These are phyloP conservation scores for Codiaeum variegatum DNA, from an alignment of 441 rosid genomes.

Conservation along the genomic window DNA sequence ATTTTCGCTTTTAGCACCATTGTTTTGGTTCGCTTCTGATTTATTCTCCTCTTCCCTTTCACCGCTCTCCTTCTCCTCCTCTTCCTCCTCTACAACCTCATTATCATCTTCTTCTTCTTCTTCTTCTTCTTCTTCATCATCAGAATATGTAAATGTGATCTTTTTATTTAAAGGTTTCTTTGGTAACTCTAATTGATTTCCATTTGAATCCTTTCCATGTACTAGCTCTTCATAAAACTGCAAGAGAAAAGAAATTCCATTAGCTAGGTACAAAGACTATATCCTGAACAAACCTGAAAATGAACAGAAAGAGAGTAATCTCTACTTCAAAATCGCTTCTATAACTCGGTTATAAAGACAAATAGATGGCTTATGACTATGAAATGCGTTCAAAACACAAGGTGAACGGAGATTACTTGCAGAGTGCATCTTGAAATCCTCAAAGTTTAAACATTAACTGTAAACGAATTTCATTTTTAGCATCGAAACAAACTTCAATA, in stretches of 20 bases:
- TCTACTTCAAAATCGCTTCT: not conserved
- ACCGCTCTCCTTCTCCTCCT: slow-evolving; percentile 27
- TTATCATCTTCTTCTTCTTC: slow-evolving; percentile 24
- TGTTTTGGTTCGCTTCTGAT: slow-evolving; percentile 24
- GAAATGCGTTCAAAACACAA: too few species aligned
- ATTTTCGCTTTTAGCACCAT: slow-evolving; percentile 29
- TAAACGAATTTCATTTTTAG: not conserved
- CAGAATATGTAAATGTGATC: slow-evolving; percentile 68
- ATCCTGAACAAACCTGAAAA: slow-evolving; percentile 3
- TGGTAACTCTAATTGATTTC: slow-evolving; percentile 31
- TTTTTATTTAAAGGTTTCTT: slow-evolving; percentile 64
- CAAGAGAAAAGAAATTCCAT: slow-evolving; percentile 3
- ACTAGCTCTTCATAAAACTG: slow-evolving; percentile 86
- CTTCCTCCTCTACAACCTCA: slow-evolving; percentile 32
- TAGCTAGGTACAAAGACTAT: slow-evolving; percentile 10
- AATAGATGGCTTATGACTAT: not conserved
- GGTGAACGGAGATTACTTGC: not conserved
- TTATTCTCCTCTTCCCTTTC: slow-evolving; percentile 33
- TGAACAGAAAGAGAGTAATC: not conserved
- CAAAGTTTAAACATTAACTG: not conserved
- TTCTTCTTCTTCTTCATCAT: slow-evolving; percentile 35
- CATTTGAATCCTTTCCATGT: slow-evolving; percentile 40
- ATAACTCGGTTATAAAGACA: not conserved
- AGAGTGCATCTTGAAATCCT: not conserved
- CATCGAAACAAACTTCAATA: not conserved